Evolutionary conservation across 2,329 filamentous ascomycete species (phyloP).

Genomic region (Thelonectria blattea): DNA sequence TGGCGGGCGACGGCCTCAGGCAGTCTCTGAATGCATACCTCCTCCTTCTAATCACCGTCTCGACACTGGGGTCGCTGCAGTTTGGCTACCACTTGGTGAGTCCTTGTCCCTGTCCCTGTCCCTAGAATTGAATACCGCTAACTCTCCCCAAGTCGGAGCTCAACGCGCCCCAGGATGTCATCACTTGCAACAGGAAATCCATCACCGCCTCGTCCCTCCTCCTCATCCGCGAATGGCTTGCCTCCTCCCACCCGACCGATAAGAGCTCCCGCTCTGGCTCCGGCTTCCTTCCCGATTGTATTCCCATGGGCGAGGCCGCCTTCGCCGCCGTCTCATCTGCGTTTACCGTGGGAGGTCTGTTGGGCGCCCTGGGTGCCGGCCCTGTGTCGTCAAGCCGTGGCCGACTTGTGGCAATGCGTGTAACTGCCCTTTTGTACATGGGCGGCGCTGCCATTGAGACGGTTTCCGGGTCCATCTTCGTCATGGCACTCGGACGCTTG

Average conservation of each 20-base stretch:
- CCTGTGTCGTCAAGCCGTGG: constrained; percentile 80
- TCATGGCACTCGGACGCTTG: constrained; percentile 76
- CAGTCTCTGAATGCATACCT: constrained; percentile 65
- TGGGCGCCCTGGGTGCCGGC: constrained; percentile 81
- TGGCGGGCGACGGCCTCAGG: constrained; percentile 41
- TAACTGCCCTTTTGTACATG: constrained; percentile 78
- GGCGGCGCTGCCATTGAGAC: constrained; percentile 79
- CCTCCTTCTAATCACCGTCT: constrained; percentile 74
- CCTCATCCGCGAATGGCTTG: constrained; percentile 39
- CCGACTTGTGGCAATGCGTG: constrained; percentile 75
- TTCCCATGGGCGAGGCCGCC: constrained; percentile 81
- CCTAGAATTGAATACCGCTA: not conserved
- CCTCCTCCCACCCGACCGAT: constrained; percentile 33
- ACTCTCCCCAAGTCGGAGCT: constrained; percentile 71
- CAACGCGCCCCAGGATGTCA: constrained; percentile 92
- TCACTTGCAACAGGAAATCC: constrained; percentile 76
- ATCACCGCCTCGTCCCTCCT: constrained; percentile 42
- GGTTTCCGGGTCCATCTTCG: constrained; percentile 67
- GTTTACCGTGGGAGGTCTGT: constrained; percentile 86
- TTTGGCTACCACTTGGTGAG: constrained; percentile 92
- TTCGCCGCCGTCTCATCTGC: constrained; percentile 89
- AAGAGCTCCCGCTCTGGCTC: constrained; percentile 19
- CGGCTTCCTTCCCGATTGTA: constrained; percentile 71
- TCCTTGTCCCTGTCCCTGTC: not conserved
- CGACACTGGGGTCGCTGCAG: constrained; percentile 86